These are phyloP conservation scores for Gossypium stocksii DNA, from an alignment of 345 rosid species.

Conservation along the genomic window DNA sequence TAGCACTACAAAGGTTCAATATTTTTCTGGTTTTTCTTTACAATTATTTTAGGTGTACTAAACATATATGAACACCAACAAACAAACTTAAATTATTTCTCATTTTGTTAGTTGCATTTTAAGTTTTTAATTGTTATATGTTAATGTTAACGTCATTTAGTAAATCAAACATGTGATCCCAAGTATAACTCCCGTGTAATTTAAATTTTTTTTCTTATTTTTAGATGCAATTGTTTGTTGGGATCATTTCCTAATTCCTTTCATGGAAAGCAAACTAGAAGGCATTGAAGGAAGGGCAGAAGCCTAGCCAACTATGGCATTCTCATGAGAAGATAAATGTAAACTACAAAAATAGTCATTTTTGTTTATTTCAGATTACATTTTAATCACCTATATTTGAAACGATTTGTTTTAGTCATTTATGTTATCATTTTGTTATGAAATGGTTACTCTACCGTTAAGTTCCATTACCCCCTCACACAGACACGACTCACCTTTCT, in stretches of 20 bases:
- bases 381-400: no score
- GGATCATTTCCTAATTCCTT: slow-evolving; percentile 20
- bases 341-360: no score
- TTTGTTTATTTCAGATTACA: no score
- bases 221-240: not conserved
- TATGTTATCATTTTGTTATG: no score
- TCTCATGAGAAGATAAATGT: slow-evolving; percentile 49
- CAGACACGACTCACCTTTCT: slow-evolving; percentile 27
- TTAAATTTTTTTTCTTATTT: not conserved
- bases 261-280: slow-evolving; percentile 10
- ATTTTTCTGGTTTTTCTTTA: not conserved
- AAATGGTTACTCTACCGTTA: no score
- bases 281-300: slow-evolving; percentile 13
- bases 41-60: slow-evolving; percentile 7
- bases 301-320: slow-evolving; percentile 51
- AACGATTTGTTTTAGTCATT: no score
- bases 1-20: slow-evolving; percentile 33
- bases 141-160: slow-evolving; percentile 4
- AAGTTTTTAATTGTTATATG: not conserved
- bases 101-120: not conserved
- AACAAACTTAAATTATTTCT: slow-evolving; percentile 17
- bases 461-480: no score
- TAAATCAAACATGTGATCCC: slow-evolving; percentile 9
- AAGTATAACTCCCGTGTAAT: not conserved
- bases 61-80: slow-evolving; percentile 1